Base-by-base conservation (phyloP, 2,329 filamentous ascomycete genomes). In the Epichloe sibirici region DNA sequence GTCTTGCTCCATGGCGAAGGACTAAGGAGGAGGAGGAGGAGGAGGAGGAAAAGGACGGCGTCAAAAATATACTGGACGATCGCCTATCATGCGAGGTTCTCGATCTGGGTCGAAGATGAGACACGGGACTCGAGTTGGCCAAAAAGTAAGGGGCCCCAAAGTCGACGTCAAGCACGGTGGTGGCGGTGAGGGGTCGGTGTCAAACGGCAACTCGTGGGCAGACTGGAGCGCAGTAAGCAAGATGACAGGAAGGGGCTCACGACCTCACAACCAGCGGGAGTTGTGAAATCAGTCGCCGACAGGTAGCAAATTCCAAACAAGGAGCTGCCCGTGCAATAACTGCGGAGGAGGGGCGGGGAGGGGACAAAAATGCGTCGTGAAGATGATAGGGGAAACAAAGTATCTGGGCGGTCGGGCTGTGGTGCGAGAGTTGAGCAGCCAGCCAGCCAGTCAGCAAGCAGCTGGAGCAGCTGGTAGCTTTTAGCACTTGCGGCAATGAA, bases 1-100 rank as follows among this genome's bases (percentile, higher is more conserved):
- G 59, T 73, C 74, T 59, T 71, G 61, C 60, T 80, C 77, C 77
- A 79, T 79, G 65, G 37, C 44, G 25, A 52, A 47, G 31, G 8
- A 31, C 5, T 17, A 12, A n/a, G 15, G 15, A n/a, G 8, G n/a
- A 21, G 17, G 5, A 40, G 9, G n/a, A 21, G 15, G 12, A 21
- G n/a, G 35, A 37, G 23, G 31, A 44, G 15, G 15, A 8, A 15
- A 31, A 11, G 25, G 25, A 21, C 12, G 5, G 38, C 42, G 31
- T 15, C 15, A 25, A 35, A 37, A 37, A 21, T 43, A 38, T 23
- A 23, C 6, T 44, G 8, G 13, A 35, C 31, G 48, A 25, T 37
- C 1, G 37, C 13, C 40, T 37, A 28, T 25, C 8, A 37, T 50
- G 48, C n/a, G 13, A 42, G 25, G 37, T 9, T 45, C 17, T 31